Base-by-base conservation (phyloP, 768 basidiomycete species). In the Boletus rubroflammeus region DNA sequence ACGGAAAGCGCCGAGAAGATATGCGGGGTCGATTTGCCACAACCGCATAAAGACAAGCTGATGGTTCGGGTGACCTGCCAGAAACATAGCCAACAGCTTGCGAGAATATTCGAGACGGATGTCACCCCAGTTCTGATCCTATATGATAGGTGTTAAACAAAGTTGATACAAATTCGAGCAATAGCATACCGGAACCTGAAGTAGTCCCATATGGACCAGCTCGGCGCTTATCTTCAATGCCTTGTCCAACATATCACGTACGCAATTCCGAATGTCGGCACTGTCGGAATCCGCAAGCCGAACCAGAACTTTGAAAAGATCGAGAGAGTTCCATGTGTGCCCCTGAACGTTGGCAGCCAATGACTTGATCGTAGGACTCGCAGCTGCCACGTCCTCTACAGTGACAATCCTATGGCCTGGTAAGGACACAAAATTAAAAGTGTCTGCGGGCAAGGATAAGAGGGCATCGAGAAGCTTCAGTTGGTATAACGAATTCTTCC, bases 11-110 rank as follows among this genome's bases (percentile, higher is more conserved):
- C 85, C 81, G 5, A 93, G 86, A 47, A 98, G 81, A 68, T 94
- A 91, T 0, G 84, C 76, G 0, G 90, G 90, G 64, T 93, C 84
- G 40, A 91, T 87, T 65, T 95, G 91, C 89, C 92, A 95, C 51
- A 99, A 85, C 45, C 93, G 83, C 84, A 96, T 93, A 75, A 98
- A 98, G 53, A 98, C 94, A 10, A 99, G 82, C 61, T 97, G 93
- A 63, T 97, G 93, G 62, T 94, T 94, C 8, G 94, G 93, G 64
- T 95, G 90, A 15, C 93, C 91, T 19, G 85, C 86, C 39, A 98
- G 78, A 75, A 98, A 98, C 84, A 93, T 90, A 35, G 84, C 79
- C 47, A 98, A 77, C 14, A 98, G 76, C 60, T 88, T 88, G 54
- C 86, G 83, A 2, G 91, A 84, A 69, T 98, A 91, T 60, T 93